Evolutionary conservation across 129 eudicot genomes (phyloP).

Genomic region (Glebionis coronaria): DNA sequence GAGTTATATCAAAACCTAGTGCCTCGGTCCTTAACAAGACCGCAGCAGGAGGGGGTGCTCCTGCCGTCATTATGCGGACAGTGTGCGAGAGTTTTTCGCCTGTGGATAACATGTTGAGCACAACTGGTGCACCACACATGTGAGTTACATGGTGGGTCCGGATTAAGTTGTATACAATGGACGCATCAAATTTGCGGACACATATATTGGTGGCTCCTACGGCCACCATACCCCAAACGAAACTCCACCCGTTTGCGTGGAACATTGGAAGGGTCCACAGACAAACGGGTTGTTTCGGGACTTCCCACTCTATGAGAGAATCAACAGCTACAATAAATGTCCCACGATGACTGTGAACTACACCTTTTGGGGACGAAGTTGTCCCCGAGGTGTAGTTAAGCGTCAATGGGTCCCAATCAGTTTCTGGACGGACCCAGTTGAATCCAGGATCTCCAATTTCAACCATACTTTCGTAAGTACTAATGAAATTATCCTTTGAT

Average conservation of each 20-base stretch:
- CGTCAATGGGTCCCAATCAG: constrained; percentile 54
- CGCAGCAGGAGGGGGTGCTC: constrained; percentile 80
- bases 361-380: constrained; percentile 60
- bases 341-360: constrained; percentile 58
- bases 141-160: constrained; percentile 47
- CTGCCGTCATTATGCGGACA: constrained; percentile 59
- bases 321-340: constrained; percentile 39
- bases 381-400: constrained; percentile 63
- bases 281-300: constrained; percentile 52
- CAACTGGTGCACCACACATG: constrained; percentile 86
- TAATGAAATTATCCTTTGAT: background rate
- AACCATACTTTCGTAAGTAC: constrained; percentile 40
- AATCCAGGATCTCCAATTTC: constrained; percentile 41
- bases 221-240: constrained; percentile 74
- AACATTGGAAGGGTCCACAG: constrained; percentile 82
- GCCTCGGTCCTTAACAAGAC: constrained; percentile 57
- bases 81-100: constrained; percentile 28
- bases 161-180: constrained; percentile 29
- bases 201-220: constrained; percentile 64
- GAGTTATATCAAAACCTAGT: constrained; percentile 58
- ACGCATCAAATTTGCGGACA: constrained; percentile 50
- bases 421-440: constrained; percentile 46
- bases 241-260: constrained; percentile 79
- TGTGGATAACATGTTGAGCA: constrained; percentile 56
- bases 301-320: constrained; percentile 48